Evolutionary conservation across 1,284 basidiomycete genomes (phyloP).

Genomic region (Ganoderma leucocontextum): DNA sequence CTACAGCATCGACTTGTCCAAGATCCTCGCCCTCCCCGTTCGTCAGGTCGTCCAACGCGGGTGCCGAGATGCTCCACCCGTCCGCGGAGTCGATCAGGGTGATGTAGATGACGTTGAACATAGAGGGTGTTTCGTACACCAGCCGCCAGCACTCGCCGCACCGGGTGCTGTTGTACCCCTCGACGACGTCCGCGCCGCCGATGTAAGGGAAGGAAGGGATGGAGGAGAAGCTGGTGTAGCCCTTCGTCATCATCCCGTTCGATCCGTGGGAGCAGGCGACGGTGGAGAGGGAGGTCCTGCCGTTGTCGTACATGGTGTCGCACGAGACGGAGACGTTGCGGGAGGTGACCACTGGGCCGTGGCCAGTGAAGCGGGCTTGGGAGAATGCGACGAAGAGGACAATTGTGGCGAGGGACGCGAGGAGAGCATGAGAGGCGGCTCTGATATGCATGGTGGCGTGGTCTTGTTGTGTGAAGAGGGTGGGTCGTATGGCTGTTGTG

Average conservation of each 20-base stretch:
- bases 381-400: not conserved
- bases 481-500: not conserved
- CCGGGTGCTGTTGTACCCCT: slow-evolving; percentile 47
- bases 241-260: slow-evolving; percentile 49
- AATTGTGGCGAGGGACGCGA: not conserved
- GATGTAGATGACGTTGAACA: slow-evolving; percentile 44
- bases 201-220: slow-evolving; percentile 57
- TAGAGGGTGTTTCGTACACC: slow-evolving; percentile 42
- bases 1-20: slow-evolving; percentile 34
- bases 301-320: slow-evolving; percentile 51
- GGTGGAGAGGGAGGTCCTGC: slow-evolving; percentile 39
- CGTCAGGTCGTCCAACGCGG: slow-evolving; percentile 40
- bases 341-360: not conserved
- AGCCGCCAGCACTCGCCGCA: slow-evolving; percentile 58
- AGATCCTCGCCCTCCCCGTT: slow-evolving; percentile 28
- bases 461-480: not conserved
- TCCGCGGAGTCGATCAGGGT: slow-evolving; percentile 49
- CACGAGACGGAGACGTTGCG: slow-evolving; percentile 45
- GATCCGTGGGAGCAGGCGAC: slow-evolving; percentile 58
- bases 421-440: not conserved
- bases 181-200: slow-evolving; percentile 52
- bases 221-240: slow-evolving; percentile 52
- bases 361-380: not conserved
- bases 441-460: not conserved
- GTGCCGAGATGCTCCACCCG: slow-evolving; percentile 49